phyloP scores from a whole-genome alignment of 495 filamentous ascomycete species.

The Aspergillus hancockii region DNA sequence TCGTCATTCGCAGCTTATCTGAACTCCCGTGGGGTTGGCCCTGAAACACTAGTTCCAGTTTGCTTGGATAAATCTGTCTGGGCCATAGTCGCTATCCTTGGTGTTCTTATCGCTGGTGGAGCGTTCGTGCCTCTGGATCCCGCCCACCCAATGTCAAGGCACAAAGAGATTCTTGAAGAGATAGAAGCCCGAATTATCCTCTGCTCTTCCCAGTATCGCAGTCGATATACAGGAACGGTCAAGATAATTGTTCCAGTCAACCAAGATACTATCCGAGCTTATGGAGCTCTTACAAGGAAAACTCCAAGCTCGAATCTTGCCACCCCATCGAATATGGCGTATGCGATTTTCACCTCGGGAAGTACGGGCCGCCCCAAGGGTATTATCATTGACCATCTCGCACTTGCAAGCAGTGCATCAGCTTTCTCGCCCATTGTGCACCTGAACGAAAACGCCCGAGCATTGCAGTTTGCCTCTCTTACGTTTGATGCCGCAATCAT shows the following conservation, averaged over 20 bases:
- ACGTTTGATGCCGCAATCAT: slow-evolving; percentile 56
- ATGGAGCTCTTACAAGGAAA: slow-evolving; percentile 24
- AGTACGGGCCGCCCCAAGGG: slow-evolving; percentile 61
- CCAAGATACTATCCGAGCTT: slow-evolving; percentile 37
- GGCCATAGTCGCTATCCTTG: slow-evolving; percentile 53
- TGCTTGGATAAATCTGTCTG: slow-evolving; percentile 59
- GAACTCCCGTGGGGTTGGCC: slow-evolving; percentile 45
- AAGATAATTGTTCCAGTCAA: slow-evolving; percentile 40
- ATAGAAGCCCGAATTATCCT: slow-evolving; percentile 40
- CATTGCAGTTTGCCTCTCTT: slow-evolving; percentile 56
- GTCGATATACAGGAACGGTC: slow-evolving; percentile 26
- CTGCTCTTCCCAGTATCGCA: slow-evolving; percentile 35
- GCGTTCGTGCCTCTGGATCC: slow-evolving; percentile 62
- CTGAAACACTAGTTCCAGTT: slow-evolving; percentile 54
- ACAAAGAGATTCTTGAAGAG: slow-evolving; percentile 43
- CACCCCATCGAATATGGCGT: slow-evolving; percentile 37
- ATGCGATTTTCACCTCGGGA: slow-evolving; percentile 53
- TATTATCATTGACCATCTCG: slow-evolving; percentile 49
- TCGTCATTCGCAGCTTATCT: slow-evolving; percentile 41
- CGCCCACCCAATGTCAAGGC: slow-evolving; percentile 50
- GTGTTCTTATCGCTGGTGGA: slow-evolving; percentile 57
- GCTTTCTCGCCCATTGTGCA: slow-evolving; percentile 35
- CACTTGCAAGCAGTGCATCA: slow-evolving; percentile 49
- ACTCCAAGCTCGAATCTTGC: slow-evolving; percentile 4
- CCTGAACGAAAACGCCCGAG: slow-evolving; percentile 40